phyloP scores from a whole-genome alignment of 73 alveolate species.

The Tetrahymena malaccensis region DNA sequence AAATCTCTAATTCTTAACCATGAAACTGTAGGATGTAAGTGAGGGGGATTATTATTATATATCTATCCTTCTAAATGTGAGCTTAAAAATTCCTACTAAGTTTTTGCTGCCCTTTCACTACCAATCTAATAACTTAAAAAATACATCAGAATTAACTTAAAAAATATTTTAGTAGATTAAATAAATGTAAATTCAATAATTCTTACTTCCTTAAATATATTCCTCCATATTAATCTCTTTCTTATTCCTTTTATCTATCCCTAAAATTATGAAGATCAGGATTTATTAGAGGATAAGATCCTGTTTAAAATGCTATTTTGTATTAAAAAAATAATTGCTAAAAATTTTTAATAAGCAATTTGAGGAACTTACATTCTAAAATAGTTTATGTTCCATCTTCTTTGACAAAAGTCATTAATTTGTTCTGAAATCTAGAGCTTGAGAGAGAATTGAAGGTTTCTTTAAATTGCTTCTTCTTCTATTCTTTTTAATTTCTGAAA shows the following conservation, averaged over 20 bases:
- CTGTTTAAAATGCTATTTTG: not conserved
- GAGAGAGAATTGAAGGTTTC: not conserved
- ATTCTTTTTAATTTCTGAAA: not conserved
- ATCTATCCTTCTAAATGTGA: not conserved
- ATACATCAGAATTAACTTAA: not conserved
- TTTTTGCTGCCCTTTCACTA: not conserved
- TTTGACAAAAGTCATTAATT: not conserved
- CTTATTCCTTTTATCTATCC: not conserved
- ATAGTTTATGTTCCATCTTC: not conserved
- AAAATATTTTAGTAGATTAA: not conserved
- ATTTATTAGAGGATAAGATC: conserved; percentile 14
- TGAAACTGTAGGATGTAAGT: not conserved
- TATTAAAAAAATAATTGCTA: not conserved
- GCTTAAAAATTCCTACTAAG: not conserved
- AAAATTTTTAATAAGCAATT: not conserved
- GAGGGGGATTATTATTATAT: not conserved
- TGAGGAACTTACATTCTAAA: not conserved
- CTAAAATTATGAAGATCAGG: conserved; percentile 27
- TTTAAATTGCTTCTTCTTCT: not conserved
- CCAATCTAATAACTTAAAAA: not conserved
- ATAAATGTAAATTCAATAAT: not conserved
- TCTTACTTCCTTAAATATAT: not conserved
- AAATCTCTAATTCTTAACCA: not conserved
- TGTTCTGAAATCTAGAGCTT: not conserved
- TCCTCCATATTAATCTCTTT: not conserved